phyloP scores from a whole-genome alignment of 306 rosid genomes.

The Medicago lupulina region DNA sequence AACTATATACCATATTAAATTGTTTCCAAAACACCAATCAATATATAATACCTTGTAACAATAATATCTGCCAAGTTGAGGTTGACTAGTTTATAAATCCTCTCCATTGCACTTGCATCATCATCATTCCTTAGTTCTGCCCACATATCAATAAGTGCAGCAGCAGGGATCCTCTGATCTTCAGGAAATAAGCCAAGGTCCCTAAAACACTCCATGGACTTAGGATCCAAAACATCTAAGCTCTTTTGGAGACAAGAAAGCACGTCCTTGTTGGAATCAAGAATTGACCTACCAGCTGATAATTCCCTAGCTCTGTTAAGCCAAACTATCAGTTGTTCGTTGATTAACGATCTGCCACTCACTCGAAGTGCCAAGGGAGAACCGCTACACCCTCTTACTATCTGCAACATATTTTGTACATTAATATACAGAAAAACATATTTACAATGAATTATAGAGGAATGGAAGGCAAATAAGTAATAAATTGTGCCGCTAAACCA shows the following conservation, averaged over 20 bases:
- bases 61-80: slow-evolving; percentile 51
- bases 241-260: slow-evolving; percentile 54
- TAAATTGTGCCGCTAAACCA: too few relatives aligned
- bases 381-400: slow-evolving; percentile 56
- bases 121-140: slow-evolving; percentile 53
- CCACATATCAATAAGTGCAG: slow-evolving; percentile 71
- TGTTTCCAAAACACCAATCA: background rate
- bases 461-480: too few relatives aligned
- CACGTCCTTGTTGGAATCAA: slow-evolving; percentile 37
- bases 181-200: slow-evolving; percentile 77
- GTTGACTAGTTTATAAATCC: slow-evolving; percentile 42
- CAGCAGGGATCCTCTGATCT: slow-evolving; percentile 66
- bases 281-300: slow-evolving; percentile 43
- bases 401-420: slow-evolving; percentile 45
- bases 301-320: slow-evolving; percentile 32
- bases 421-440: too few relatives aligned
- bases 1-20: background rate
- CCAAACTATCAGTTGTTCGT: slow-evolving; percentile 45
- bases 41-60: slow-evolving; percentile 54
- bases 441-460: too few relatives aligned
- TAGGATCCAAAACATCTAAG: slow-evolving; percentile 48
- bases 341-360: slow-evolving; percentile 50
- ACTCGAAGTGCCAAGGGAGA: slow-evolving; percentile 64
- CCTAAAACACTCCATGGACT: slow-evolving; percentile 55
- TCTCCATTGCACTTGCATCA: slow-evolving; percentile 44